Conservation (phyloP, 2,329 filamentous ascomycete genomes). For the Sclerotinia subarctica region DNA sequence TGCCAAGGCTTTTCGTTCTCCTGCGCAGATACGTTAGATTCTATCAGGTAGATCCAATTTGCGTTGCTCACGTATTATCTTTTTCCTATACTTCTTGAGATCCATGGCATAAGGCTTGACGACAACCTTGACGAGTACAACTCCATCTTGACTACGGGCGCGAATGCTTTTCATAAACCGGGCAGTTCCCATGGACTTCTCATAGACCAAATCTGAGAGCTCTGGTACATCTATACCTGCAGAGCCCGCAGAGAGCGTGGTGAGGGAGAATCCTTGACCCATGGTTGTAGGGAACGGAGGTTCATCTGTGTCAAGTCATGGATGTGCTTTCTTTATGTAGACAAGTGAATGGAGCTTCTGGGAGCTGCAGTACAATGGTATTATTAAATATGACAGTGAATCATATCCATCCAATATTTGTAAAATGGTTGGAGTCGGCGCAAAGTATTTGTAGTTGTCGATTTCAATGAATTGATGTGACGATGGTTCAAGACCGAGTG, state of each 20-base stretch:
- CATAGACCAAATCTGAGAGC: slow-evolving; percentile 84
- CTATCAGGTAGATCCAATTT: not conserved
- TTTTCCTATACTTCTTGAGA: slow-evolving; percentile 73
- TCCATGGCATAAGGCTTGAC: slow-evolving; percentile 88
- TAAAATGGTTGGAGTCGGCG: not conserved
- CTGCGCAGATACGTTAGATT: slow-evolving; percentile 44
- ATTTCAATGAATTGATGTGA: not conserved
- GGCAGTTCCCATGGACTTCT: slow-evolving; percentile 85
- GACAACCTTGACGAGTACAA: slow-evolving; percentile 91
- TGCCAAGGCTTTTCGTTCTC: slow-evolving; percentile 73
- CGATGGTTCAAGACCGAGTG: not conserved
- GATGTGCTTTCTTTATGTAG: slow-evolving; percentile 14
- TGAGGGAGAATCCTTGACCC: slow-evolving; percentile 96
- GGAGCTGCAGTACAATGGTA: not conserved
- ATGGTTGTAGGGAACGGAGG: slow-evolving; percentile 49
- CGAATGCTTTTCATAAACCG: slow-evolving; percentile 97
- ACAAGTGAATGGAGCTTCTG: not conserved
- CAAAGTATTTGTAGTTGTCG: not conserved
- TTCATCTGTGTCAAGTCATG: slow-evolving; percentile 36
- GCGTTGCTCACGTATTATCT: slow-evolving; percentile 63
- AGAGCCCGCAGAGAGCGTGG: slow-evolving; percentile 84
- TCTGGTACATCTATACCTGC: slow-evolving; percentile 93
- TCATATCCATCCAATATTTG: not conserved
- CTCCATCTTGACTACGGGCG: slow-evolving; percentile 82
- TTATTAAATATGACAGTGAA: not conserved